A percentile compares a stretch with the other conserved stretches of the same genome.
These are phyloP conservation scores for Panaeolus papilionaceus DNA, from an alignment of 768 basidiomycete species.

Conservation along the genomic window DNA sequence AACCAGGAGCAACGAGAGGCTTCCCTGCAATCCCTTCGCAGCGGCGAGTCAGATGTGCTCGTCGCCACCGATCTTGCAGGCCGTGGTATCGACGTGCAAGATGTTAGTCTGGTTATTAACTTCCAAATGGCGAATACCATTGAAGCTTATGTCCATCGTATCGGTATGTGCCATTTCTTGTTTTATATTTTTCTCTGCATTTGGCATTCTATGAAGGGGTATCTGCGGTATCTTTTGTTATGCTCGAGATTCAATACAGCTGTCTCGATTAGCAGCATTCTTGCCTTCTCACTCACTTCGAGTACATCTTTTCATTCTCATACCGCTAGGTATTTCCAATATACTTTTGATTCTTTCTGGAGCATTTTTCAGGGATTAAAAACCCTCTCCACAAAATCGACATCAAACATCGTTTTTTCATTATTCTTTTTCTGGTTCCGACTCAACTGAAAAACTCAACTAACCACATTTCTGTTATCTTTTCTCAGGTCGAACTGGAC, in stretches of 20 bases:
- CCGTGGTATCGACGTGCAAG: constrained; percentile 98
- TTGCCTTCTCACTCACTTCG: background rate
- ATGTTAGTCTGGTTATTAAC: constrained; percentile 95
- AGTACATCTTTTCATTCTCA: constrained; percentile 6
- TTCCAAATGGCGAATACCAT: constrained; percentile 97
- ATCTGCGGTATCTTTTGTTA: background rate
- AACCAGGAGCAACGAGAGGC: constrained; percentile 98
- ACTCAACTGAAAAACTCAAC: background rate
- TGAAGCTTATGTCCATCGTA: constrained; percentile 97
- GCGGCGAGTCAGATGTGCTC: constrained; percentile 85
- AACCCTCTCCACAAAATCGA: background rate
- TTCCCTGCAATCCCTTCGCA: constrained; percentile 84
- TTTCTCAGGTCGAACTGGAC: constrained; percentile 86
- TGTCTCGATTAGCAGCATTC: constrained; percentile 9
- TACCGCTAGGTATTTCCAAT: background rate
- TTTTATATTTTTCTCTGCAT: constrained; percentile 15
- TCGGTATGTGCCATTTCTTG: constrained; percentile 63
- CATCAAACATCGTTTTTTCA: background rate
- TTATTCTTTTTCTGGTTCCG: background rate
- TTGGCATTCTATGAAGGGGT: constrained; percentile 15
- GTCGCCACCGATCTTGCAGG: constrained; percentile 98
- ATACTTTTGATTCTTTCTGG: background rate
- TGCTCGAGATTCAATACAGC: background rate
- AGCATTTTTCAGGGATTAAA: background rate
- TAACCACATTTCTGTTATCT: constrained; percentile 16